Percentiles rank a stretch among this genome's conserved stretches.
These are phyloP conservation scores for Massarina eburnea DNA, from an alignment of 2,329 filamentous ascomycete genomes.

Conservation along the genomic window DNA sequence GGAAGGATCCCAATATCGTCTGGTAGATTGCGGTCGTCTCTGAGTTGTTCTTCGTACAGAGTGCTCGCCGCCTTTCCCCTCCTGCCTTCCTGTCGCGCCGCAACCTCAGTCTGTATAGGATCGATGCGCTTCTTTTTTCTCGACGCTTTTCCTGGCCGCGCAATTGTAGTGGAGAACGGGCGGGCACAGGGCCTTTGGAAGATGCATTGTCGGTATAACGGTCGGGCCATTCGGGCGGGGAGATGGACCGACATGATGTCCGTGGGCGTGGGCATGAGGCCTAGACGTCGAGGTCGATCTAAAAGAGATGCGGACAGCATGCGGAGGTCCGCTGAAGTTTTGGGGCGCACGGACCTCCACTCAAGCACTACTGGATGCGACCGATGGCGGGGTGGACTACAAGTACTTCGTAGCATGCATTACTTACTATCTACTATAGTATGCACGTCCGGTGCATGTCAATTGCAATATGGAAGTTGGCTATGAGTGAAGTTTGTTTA, in stretches of 20 bases:
- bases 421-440: too few species aligned
- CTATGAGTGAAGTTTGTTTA: too few species aligned
- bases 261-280: background rate
- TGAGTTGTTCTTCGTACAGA: slow-evolving; percentile 3
- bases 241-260: slow-evolving; percentile 30
- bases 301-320: background rate
- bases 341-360: background rate
- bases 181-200: slow-evolving; percentile 20
- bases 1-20: slow-evolving; percentile 21
- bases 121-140: slow-evolving; percentile 2
- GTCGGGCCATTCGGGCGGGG: slow-evolving; percentile 25
- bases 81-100: background rate
- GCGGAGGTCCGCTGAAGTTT: background rate
- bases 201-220: slow-evolving; percentile 31
- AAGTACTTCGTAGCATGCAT: too few species aligned
- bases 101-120: background rate
- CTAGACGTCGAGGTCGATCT: background rate
- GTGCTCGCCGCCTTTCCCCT: slow-evolving; percentile 1
- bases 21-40: slow-evolving; percentile 6
- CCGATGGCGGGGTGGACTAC: background rate
- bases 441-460: too few species aligned
- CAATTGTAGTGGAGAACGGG: slow-evolving; percentile 27
- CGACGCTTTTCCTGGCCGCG: slow-evolving; percentile 6
- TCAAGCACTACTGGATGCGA: background rate
- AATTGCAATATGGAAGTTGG: too few species aligned